Conservation (phyloP, 179 eudicot species). For the Kewa caespitosa region DNA sequence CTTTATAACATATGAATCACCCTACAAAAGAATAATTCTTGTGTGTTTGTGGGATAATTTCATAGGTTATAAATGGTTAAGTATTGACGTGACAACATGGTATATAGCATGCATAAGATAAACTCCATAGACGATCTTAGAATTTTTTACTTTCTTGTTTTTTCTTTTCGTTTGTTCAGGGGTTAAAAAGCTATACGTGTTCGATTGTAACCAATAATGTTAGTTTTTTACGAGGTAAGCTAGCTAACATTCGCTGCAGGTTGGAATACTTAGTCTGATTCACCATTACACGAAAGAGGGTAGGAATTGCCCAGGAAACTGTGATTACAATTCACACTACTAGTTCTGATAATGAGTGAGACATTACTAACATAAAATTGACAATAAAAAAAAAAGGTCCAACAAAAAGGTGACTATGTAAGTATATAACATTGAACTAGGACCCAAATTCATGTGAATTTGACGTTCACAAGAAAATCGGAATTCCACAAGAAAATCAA, state of each 20-base stretch:
- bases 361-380: not conserved
- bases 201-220: not conserved
- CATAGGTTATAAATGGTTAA: no score
- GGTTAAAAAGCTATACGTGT: not conserved
- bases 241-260: no score
- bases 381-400: not conserved
- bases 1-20: no score
- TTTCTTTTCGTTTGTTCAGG: not conserved
- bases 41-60: no score
- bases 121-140: not conserved
- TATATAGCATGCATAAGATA: no score
- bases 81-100: no score
- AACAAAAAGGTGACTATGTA: not conserved
- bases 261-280: no score
- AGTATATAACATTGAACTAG: not conserved
- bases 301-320: not conserved
- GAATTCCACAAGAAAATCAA: constrained; percentile 9
- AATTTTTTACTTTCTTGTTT: not conserved
- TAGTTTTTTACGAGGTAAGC: no score
- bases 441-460: not conserved
- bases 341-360: not conserved
- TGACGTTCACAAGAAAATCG: not conserved
- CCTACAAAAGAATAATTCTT: no score
- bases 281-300: not conserved
- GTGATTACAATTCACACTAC: not conserved